These are phyloP conservation scores for Pascua sp. DNA, from an alignment of 1,284 basidiomycete genomes.

Conservation along the genomic window DNA sequence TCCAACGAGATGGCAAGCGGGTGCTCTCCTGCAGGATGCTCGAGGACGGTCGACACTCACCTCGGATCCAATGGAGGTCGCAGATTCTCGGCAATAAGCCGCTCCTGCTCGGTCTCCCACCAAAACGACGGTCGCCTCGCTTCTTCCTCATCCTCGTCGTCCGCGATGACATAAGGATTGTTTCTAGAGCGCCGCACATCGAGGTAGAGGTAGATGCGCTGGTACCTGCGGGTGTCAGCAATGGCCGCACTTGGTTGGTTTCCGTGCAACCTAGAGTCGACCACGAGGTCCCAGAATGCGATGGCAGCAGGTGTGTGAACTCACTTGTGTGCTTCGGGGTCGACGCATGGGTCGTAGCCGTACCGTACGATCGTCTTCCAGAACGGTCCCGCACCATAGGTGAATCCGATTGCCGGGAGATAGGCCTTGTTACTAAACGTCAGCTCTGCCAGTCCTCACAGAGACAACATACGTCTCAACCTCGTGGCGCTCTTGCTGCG, in stretches of 20 bases:
- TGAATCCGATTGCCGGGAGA: constrained; percentile 60
- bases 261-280: too few species aligned
- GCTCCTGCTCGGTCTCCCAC: constrained; percentile 38
- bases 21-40: too few species aligned
- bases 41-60: constrained; percentile 17
- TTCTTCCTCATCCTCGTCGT: constrained; percentile 27
- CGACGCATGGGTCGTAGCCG: constrained; percentile 80
- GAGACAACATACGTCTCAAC: constrained; percentile 10
- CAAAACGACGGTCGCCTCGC: constrained; percentile 23
- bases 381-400: constrained; percentile 91
- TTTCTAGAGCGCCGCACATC: constrained; percentile 21
- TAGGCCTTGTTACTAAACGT: constrained; percentile 50
- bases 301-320: constrained; percentile 13
- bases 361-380: constrained; percentile 82
- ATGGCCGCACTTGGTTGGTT: too few species aligned
- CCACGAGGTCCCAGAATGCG: too few species aligned
- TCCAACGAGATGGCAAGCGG: too few species aligned
- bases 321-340: constrained; percentile 69
- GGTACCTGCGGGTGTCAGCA: constrained; percentile 57
- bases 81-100: constrained; percentile 26
- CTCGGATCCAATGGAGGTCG: constrained; percentile 31
- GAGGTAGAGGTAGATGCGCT: constrained; percentile 67
- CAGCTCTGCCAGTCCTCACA: not conserved
- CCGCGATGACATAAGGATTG: constrained; percentile 19
- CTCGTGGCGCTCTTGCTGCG: constrained; percentile 51